Conservation (phyloP, 306 rosid species). For the Dryas alaskensis region DNA sequence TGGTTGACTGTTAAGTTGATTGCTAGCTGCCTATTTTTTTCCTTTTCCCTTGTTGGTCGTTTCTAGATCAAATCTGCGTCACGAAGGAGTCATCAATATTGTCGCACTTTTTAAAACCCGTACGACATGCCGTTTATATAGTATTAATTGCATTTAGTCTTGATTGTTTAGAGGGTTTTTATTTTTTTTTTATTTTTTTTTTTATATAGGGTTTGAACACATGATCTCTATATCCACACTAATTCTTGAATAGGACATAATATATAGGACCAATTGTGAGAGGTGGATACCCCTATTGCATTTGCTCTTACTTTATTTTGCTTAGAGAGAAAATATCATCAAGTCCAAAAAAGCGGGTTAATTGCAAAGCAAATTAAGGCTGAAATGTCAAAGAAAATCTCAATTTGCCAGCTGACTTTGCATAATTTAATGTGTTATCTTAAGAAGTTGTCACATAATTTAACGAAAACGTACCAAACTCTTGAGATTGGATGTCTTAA, state of each 20-base stretch:
- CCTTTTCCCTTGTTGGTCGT: neutral
- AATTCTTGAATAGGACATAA: too few relatives aligned
- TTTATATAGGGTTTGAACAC: too few relatives aligned
- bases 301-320: too few relatives aligned
- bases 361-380: too few relatives aligned
- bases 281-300: too few relatives aligned
- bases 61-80: neutral
- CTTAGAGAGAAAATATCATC: too few relatives aligned
- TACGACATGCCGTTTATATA: neutral
- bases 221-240: too few relatives aligned
- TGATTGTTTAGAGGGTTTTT: too few relatives aligned
- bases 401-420: neutral
- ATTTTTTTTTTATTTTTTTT: too few relatives aligned
- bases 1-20: conserved; percentile 54
- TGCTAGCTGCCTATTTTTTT: neutral
- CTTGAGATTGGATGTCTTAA: neutral
- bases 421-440: neutral
- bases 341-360: too few relatives aligned
- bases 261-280: too few relatives aligned
- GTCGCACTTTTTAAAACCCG: neutral
- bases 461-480: neutral
- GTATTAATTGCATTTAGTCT: neutral
- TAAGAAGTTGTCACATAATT: neutral
- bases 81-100: neutral
- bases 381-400: neutral